Conservation (phyloP, 148 eudicot genomes). For the Tetragonia tetragonoides region DNA sequence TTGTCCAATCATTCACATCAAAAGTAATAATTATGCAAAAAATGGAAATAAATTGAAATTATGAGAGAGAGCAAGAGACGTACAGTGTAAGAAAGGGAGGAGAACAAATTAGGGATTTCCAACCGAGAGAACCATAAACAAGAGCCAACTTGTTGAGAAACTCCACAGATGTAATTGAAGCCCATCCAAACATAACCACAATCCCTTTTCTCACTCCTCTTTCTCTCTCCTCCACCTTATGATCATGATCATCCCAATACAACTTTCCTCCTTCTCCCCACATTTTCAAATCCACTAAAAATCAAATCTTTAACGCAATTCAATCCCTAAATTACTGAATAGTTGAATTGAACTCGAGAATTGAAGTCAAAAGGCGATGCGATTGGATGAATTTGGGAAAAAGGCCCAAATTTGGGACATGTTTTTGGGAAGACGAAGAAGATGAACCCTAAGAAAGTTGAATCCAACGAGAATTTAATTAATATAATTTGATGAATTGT, state of each 20-base stretch:
- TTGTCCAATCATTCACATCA: background rate
- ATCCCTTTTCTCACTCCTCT: constrained; percentile 7
- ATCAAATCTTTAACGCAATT: background rate
- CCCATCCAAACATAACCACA: constrained; percentile 51
- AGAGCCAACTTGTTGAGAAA: constrained; percentile 33
- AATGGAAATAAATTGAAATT: background rate
- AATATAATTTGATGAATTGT: too few relatives aligned
- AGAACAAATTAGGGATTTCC: constrained; percentile 57
- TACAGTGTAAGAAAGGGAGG: constrained; percentile 57
- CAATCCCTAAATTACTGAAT: background rate
- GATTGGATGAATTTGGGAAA: background rate
- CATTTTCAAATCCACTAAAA: background rate
- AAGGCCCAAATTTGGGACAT: background rate
- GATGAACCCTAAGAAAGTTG: background rate
- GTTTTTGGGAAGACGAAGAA: background rate
- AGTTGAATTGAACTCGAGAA: background rate
- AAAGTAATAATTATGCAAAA: background rate
- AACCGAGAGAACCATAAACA: constrained; percentile 54
- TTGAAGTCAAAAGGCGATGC: background rate
- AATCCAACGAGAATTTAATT: too few relatives aligned
- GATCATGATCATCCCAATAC: constrained; percentile 5
- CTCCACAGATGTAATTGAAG: constrained; percentile 35
- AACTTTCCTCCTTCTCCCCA: constrained; percentile 6
- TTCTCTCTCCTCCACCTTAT: constrained; percentile 7
- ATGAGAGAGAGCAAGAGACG: constrained; percentile 11